Conservation (phyloP, 306 rosid genomes). For the Prunus fruticosa region DNA sequence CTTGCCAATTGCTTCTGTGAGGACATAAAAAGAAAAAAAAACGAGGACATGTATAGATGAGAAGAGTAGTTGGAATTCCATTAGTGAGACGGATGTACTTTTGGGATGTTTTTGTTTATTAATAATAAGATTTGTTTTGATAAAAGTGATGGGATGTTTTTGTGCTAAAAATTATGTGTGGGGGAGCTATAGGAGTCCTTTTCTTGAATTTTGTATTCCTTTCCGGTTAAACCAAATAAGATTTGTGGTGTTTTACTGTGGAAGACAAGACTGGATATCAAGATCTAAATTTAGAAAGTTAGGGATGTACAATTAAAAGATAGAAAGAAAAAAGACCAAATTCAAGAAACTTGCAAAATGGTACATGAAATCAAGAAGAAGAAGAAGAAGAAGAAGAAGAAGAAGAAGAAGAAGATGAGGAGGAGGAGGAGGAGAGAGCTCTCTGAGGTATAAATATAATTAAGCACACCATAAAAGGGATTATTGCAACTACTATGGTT, state of each 20-base stretch:
- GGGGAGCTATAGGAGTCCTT: background rate
- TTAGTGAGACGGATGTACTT: background rate
- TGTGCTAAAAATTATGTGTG: slow-evolving; percentile 1
- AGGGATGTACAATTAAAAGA: slow-evolving; percentile 17
- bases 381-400: too few species aligned
- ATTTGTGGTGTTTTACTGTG: slow-evolving; percentile 39
- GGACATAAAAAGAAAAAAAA: background rate
- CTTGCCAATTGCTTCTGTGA: slow-evolving; percentile 88
- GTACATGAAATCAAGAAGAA: slow-evolving; percentile 38
- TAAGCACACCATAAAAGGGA: too few species aligned
- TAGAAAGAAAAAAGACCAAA: slow-evolving; percentile 18
- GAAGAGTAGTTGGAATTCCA: background rate
- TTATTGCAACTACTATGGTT: background rate
- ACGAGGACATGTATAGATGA: background rate
- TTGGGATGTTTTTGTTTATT: background rate
- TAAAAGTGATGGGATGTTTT: slow-evolving; percentile 36
- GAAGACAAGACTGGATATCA: slow-evolving; percentile 48
- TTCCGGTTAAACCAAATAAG: slow-evolving; percentile 46
- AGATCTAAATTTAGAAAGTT: slow-evolving; percentile 55
- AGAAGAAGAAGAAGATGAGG: too few species aligned
- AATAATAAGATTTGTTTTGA: background rate
- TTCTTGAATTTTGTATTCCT: slow-evolving; percentile 25
- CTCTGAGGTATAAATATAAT: too few species aligned
- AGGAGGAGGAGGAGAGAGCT: too few species aligned
- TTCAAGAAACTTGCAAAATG: slow-evolving; percentile 29